Evolutionary conservation across 2,329 filamentous ascomycete genomes (phyloP).

Genomic region (Fusarium verrucosum): DNA sequence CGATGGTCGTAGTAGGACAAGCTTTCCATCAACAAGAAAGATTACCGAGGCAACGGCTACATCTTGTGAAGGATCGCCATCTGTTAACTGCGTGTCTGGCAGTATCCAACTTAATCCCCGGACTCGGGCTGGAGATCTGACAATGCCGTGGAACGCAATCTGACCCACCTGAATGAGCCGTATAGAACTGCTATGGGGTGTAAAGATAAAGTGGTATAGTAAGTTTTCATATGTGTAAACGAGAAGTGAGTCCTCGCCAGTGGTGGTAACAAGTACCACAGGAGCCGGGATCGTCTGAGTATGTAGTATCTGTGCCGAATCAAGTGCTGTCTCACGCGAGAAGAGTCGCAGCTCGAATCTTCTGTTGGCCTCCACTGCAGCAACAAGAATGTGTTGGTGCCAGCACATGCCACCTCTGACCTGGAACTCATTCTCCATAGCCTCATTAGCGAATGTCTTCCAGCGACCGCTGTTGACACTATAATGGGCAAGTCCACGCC

Average conservation of each 20-base stretch:
- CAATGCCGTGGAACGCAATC: slow-evolving; percentile 96
- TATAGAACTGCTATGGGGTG: slow-evolving; percentile 72
- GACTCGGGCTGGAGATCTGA: slow-evolving; percentile 90
- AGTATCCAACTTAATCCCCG: slow-evolving; percentile 95
- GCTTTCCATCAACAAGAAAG: slow-evolving; percentile 96
- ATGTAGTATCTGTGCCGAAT: slow-evolving; percentile 77
- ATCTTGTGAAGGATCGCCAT: slow-evolving; percentile 95
- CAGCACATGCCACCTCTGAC: slow-evolving; percentile 98
- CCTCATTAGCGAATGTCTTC: slow-evolving; percentile 89
- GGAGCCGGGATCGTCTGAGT: slow-evolving; percentile 81
- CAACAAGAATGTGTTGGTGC: slow-evolving; percentile 95
- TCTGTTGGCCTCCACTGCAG: slow-evolving; percentile 86
- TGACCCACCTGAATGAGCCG: slow-evolving; percentile 93
- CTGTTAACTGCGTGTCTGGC: slow-evolving; percentile 85
- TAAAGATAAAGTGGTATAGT: slow-evolving; percentile 93
- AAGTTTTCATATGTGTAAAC: slow-evolving; percentile 98
- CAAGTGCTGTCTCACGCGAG: slow-evolving; percentile 83
- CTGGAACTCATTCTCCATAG: slow-evolving; percentile 87
- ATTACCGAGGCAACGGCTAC: slow-evolving; percentile 92
- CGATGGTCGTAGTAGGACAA: slow-evolving; percentile 89
- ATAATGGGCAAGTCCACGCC: slow-evolving; percentile 91
- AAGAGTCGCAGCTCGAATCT: slow-evolving; percentile 91
- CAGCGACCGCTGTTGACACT: slow-evolving; percentile 93
- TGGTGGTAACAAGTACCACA: slow-evolving; percentile 88
- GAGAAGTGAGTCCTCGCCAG: slow-evolving; percentile 91